Conservation (phyloP, 805 yeast species). For the Monosporozyma servazzii region DNA sequence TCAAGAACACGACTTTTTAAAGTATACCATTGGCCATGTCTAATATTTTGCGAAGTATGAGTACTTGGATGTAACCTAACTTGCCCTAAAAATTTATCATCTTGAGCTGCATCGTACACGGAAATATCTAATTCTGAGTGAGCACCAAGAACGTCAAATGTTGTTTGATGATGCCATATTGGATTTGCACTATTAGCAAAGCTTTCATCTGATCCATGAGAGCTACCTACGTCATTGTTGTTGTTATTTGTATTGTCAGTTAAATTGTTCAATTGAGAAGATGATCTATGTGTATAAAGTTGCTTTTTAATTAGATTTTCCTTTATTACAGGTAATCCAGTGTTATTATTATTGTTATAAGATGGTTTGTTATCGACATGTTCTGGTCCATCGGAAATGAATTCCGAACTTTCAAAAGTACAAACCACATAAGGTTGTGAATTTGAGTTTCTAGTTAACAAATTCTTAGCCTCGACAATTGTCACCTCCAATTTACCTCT, state of each 20-base stretch:
- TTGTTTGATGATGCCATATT: conserved; percentile 85
- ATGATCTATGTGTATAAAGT: conserved; percentile 36
- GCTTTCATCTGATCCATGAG: not conserved
- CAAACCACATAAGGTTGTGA: conserved; percentile 85
- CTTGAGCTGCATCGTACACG: conserved; percentile 77
- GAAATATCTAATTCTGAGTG: conserved; percentile 79
- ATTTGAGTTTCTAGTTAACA: conserved; percentile 44
- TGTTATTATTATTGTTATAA: conserved; percentile 5
- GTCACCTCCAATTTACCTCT: conserved; percentile 77
- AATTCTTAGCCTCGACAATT: conserved; percentile 69
- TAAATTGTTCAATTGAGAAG: conserved; percentile 34
- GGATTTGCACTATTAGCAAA: conserved; percentile 33
- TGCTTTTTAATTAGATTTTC: conserved; percentile 31
- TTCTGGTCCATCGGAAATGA: conserved; percentile 73
- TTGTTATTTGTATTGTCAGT: conserved; percentile 1
- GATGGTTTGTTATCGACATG: conserved; percentile 29
- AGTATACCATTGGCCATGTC: conserved; percentile 64
- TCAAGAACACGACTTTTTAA: conserved; percentile 67
- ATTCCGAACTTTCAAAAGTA: conserved; percentile 85
- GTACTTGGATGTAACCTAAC: conserved; percentile 60
- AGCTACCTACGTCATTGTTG: not conserved
- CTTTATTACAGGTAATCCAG: conserved; percentile 16
- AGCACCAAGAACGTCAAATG: conserved; percentile 82
- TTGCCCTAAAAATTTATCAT: conserved; percentile 83
- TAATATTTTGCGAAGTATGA: conserved; percentile 22